phyloP scores from a whole-genome alignment of 352 stramenopile genomes.

The Phytophthora tentaculata region DNA sequence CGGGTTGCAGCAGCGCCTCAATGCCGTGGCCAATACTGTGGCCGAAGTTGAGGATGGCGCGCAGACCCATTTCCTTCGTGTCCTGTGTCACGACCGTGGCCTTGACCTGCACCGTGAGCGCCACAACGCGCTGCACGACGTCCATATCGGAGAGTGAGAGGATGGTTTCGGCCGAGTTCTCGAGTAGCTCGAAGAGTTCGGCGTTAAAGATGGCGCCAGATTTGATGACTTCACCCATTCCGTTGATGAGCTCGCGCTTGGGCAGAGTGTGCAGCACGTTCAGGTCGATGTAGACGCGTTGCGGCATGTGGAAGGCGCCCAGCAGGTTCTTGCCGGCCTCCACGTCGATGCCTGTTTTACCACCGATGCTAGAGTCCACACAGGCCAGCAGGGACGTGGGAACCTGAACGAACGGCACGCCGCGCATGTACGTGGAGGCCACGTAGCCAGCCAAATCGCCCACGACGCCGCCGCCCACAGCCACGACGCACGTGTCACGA shows the following conservation, averaged over 20 bases:
- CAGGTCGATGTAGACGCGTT: constrained; percentile 97
- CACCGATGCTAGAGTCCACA: constrained; percentile 97
- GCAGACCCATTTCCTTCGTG: constrained; percentile 95
- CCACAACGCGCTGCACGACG: constrained; percentile 71
- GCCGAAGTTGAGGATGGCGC: constrained; percentile 98
- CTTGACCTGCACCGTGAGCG: constrained; percentile 92
- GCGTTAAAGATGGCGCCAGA: constrained; percentile 96
- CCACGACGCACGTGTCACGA: constrained; percentile 83
- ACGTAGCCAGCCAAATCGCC: constrained; percentile 98
- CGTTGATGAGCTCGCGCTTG: constrained; percentile 95
- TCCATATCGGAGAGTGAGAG: constrained; percentile 67
- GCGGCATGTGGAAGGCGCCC: constrained; percentile 98
- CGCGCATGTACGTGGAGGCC: constrained; percentile 97
- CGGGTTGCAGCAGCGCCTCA: constrained; percentile 95
- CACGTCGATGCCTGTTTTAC: constrained; percentile 98
- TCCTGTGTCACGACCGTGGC: constrained; percentile 95
- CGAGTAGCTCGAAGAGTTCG: constrained; percentile 94
- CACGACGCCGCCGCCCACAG: constrained; percentile 97
- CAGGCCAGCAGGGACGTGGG: constrained; percentile 99
- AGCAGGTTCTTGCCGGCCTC: constrained; percentile 98
- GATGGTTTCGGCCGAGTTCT: constrained; percentile 90
- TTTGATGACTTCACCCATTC: constrained; percentile 98
- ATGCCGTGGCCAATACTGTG: constrained; percentile 99
- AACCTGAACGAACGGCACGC: constrained; percentile 89
- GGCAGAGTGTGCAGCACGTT: constrained; percentile 93